Percentiles rank a stretch among this genome's conserved stretches.
These are phyloP conservation scores for Dendryphion nanum DNA, from an alignment of 2,329 filamentous ascomycete genomes.

Conservation along the genomic window DNA sequence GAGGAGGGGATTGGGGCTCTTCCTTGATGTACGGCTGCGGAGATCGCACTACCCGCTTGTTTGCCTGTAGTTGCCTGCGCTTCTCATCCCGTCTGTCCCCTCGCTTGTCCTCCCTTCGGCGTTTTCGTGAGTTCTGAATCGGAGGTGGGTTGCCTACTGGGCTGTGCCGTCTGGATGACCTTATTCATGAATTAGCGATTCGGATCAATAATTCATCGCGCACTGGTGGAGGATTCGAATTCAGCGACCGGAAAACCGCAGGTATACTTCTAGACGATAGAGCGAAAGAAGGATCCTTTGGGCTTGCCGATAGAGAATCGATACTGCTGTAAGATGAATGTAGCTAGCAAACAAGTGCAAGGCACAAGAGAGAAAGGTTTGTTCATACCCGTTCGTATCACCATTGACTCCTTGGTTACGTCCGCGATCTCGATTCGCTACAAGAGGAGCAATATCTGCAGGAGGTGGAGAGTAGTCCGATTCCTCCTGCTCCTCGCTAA, in stretches of 20 bases:
- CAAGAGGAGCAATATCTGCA: slow-evolving; percentile 35
- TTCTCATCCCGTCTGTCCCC: slow-evolving; percentile 36
- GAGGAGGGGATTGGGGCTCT: slow-evolving; percentile 61
- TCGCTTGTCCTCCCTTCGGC: slow-evolving; percentile 47
- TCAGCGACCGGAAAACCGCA: too few relatives aligned
- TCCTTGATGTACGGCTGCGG: slow-evolving; percentile 59
- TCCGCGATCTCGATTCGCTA: slow-evolving; percentile 24
- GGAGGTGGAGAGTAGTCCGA: slow-evolving; percentile 48
- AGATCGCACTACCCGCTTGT: slow-evolving; percentile 30
- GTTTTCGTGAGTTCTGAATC: slow-evolving; percentile 51
- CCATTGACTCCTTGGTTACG: slow-evolving; percentile 19
- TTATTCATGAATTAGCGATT: slow-evolving; percentile 15
- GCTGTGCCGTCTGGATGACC: slow-evolving; percentile 42
- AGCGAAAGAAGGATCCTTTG: too few relatives aligned
- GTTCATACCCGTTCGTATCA: slow-evolving; percentile 31
- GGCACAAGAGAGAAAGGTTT: slow-evolving; percentile 8
- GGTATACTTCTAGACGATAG: too few relatives aligned
- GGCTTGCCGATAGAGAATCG: too few relatives aligned
- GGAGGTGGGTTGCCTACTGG: slow-evolving; percentile 42
- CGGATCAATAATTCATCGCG: too few relatives aligned
- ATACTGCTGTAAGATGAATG: too few relatives aligned
- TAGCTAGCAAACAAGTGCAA: slow-evolving; percentile 14
- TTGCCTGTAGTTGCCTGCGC: slow-evolving; percentile 37
- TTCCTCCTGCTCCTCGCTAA: slow-evolving; percentile 35
- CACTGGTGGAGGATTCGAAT: too few relatives aligned